Evolutionary conservation across 164 flowering plant genomes (phyloP).

Genomic region (Chloranthus sessilifolius): DNA sequence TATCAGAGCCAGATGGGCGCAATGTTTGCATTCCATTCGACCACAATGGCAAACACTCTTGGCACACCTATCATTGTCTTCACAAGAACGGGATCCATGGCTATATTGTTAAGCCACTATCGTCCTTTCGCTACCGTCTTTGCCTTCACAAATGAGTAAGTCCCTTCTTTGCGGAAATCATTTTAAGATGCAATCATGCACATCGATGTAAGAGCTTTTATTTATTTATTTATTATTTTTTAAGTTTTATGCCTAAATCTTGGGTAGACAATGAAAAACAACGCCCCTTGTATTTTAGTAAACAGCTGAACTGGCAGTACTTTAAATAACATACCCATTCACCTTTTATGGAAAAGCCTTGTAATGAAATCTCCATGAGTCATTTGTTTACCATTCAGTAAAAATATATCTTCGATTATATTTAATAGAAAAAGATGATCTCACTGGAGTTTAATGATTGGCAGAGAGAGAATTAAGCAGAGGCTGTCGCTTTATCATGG

Average conservation of each 20-base stretch:
- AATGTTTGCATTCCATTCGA: conserved; percentile 93
- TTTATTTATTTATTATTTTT: background rate
- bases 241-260: no score
- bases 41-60: conserved; percentile 91
- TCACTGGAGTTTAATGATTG: conserved; percentile 4
- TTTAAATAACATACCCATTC: no score
- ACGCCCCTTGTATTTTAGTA: no score
- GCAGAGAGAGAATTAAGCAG: conserved; percentile 84
- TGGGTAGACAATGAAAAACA: no score
- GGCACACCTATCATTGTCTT: conserved; percentile 83
- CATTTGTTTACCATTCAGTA: no score
- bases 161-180: conserved; percentile 7
- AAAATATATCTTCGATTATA: no score
- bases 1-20: conserved; percentile 81
- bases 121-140: conserved; percentile 76
- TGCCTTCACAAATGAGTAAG: conserved; percentile 96
- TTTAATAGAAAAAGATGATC: no score
- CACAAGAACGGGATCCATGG: conserved; percentile 97
- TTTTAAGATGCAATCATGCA: no score
- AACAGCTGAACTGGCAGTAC: no score
- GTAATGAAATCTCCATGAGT: no score
- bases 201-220: background rate
- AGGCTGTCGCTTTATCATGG: conserved; percentile 87
- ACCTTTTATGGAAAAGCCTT: no score
- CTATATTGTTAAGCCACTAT: conserved; percentile 76